Evolutionary conservation across 2,329 filamentous ascomycete species (phyloP).

Genomic region (Sporothrix luriei): DNA sequence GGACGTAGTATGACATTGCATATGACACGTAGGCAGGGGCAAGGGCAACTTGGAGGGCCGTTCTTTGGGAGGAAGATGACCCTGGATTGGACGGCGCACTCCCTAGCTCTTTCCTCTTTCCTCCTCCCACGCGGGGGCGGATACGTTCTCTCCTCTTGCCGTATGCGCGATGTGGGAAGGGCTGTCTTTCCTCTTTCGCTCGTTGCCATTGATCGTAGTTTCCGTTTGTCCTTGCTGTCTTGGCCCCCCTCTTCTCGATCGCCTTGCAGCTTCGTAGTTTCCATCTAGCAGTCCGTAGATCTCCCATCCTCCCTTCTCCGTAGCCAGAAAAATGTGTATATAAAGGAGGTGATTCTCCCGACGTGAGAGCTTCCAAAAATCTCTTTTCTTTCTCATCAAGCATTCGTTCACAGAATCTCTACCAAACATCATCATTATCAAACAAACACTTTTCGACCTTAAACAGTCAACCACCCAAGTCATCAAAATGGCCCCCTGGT

Average conservation of each 20-base stretch:
- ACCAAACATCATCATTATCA: not conserved
- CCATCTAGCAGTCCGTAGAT: not conserved
- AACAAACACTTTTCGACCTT: conserved; percentile 11
- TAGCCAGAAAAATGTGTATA: conserved; percentile 20
- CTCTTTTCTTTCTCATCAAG: conserved; percentile 15
- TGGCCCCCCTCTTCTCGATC: not conserved
- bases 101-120: conserved; percentile 12
- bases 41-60: not conserved
- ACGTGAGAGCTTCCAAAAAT: not conserved
- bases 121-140: conserved; percentile 24
- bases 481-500: conserved; percentile 35
- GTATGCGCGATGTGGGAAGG: not conserved
- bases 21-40: not conserved
- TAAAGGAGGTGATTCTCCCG: conserved; percentile 7
- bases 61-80: not conserved
- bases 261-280: not conserved
- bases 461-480: conserved; percentile 10
- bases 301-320: not conserved
- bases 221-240: not conserved
- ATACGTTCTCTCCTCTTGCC: conserved; percentile 9
- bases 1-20: conserved; percentile 20
- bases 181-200: not conserved
- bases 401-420: conserved; percentile 10
- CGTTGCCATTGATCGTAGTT: not conserved
- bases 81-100: not conserved